Percentiles rank a stretch among this genome's conserved stretches.
phyloP scores from a whole-genome alignment of 306 rosid species.

The Medicago arabica region DNA sequence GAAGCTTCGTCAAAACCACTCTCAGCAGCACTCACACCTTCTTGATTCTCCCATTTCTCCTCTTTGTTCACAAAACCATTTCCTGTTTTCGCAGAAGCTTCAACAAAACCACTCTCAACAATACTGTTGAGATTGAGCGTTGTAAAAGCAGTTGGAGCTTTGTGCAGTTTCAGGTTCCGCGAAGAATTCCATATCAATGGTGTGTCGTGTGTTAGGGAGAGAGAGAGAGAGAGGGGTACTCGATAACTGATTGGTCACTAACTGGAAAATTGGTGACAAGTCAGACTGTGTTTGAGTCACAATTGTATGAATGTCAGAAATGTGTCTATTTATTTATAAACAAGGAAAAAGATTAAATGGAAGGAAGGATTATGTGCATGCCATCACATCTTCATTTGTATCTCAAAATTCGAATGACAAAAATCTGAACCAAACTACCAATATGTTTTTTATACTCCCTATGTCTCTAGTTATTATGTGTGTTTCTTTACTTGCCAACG shows the following conservation, averaged over 20 bases:
- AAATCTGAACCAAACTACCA: no score
- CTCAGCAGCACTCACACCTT: not conserved
- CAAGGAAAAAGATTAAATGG: no score
- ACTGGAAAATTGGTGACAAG: no score
- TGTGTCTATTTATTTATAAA: no score
- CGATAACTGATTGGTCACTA: not conserved
- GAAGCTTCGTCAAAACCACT: slow-evolving; percentile 15
- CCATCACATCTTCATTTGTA: no score
- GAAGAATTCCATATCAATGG: not conserved
- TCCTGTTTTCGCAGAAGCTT: not conserved
- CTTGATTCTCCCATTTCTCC: slow-evolving; percentile 20
- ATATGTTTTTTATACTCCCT: no score
- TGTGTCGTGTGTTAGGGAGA: not conserved
- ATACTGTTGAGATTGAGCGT: not conserved
- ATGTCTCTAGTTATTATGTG: no score
- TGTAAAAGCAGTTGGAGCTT: not conserved
- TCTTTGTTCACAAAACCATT: slow-evolving; percentile 23
- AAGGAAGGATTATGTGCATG: no score
- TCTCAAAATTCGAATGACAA: no score
- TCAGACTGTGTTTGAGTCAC: no score
- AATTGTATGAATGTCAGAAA: no score
- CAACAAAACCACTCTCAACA: not conserved
- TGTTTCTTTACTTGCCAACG: no score
- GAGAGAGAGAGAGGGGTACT: not conserved
- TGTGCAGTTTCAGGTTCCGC: not conserved